Percentiles rank a stretch among this genome's conserved stretches.
Conservation (phyloP, 2,329 filamentous ascomycete species). For the Aspergillus floridensis region DNA sequence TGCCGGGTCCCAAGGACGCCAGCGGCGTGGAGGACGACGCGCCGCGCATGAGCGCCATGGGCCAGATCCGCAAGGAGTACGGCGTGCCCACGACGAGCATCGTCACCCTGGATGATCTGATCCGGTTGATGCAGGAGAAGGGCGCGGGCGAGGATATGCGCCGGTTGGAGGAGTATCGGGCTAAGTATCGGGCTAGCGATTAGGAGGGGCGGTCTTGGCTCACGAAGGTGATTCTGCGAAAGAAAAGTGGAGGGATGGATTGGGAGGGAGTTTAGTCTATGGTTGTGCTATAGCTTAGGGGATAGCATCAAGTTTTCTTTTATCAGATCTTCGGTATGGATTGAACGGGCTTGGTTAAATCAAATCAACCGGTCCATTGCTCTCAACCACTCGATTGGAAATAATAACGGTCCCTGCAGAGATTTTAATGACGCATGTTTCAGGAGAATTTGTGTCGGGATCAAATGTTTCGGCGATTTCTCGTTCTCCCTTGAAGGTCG, state of each 20-base stretch:
- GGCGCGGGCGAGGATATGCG: slow-evolving; percentile 59
- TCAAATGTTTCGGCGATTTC: background rate
- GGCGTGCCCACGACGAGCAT: slow-evolving; percentile 77
- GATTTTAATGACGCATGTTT: background rate
- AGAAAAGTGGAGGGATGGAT: background rate
- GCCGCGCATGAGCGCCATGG: slow-evolving; percentile 72
- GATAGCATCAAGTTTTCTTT: background rate
- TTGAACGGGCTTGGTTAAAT: background rate
- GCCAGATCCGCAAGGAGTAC: slow-evolving; percentile 75
- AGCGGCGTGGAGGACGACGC: slow-evolving; percentile 58
- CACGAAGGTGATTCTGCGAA: background rate
- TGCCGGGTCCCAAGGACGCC: slow-evolving; percentile 52
- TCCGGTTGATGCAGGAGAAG: slow-evolving; percentile 60
- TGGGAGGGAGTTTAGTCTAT: background rate
- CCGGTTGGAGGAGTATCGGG: slow-evolving; percentile 68
- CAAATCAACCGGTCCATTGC: background rate
- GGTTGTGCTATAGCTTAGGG: background rate
- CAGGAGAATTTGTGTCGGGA: background rate
- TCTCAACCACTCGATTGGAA: too few species aligned
- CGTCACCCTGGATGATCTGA: slow-evolving; percentile 76
- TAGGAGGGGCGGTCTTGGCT: slow-evolving; percentile 2
- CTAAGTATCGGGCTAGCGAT: slow-evolving; percentile 32
- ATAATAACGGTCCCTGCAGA: background rate
- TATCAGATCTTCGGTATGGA: background rate
- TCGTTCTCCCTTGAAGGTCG: background rate